Evolutionary conservation across 2,329 filamentous ascomycete genomes (phyloP), one percentile per base, ranked within the genome.

Genomic region (Alternaria burnsii): DNA sequence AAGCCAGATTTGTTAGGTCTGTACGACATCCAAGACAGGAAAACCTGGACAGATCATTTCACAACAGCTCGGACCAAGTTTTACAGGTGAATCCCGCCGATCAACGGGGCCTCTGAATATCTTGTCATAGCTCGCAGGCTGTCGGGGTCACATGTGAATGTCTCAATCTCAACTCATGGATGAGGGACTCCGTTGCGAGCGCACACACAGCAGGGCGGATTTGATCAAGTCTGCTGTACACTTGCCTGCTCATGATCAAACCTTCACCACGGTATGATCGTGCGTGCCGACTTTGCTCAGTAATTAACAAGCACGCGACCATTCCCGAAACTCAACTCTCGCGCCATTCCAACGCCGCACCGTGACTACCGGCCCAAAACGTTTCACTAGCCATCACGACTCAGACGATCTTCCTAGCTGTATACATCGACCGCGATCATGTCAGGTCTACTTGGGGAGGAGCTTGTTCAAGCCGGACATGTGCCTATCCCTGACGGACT

Each of bases 1-100:
- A 69, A 69, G 30, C 61, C 65, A 14, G 71, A 71, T 52, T 58
- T 69, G 41, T 60, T 76, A 9, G 71, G 70, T 0, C 61, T 62
- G 1, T 51, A 59, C 5, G 50, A 62, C 3, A 57, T 60, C 7
- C 52, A 66, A n/a, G 70, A 75, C 12, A 55, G 65, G 8, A 59
- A 60, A 32, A 34, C 26, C 3, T 75, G 71, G 72, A 55, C 61
- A 16, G 51, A 66, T 28, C 62, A 67, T 40, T 26, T 74, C 9
- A 52, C 11, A 4, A 22, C 36, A 18, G 30, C 58, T 16, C 32
- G 22, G 36, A 28, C 52, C 24, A 28, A 18, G n/a, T 16, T 14
- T 8, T 22, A 22, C 16, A 24, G 11, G 40, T 52, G 28, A 43
- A 28, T 30, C 11, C 20, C 22, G 34, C 34, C 24, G 24, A 20